phyloP scores from a whole-genome alignment of 306 rosid genomes.

The Sechiopsis laciniata region DNA sequence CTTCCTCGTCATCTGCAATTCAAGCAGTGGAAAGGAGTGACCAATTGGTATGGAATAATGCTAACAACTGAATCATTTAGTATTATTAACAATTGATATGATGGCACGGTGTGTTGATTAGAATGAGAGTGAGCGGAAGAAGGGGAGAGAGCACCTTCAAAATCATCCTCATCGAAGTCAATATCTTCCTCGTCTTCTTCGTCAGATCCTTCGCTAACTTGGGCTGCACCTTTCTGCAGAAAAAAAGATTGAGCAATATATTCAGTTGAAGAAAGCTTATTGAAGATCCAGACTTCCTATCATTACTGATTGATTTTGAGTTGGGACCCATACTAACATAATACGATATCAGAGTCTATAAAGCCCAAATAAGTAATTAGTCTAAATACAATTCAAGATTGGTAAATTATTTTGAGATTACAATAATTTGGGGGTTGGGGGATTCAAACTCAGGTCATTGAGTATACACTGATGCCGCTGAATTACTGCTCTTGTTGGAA shows the following conservation, averaged over 20 bases:
- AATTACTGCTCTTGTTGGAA: no score
- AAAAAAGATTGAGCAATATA: not conserved
- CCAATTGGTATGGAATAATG: not conserved
- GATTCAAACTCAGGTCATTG: no score
- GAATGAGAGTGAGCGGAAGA: not conserved
- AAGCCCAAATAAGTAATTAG: no score
- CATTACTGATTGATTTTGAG: no score
- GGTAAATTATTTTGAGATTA: no score
- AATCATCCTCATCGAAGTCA: conserved; percentile 85
- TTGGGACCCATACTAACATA: no score
- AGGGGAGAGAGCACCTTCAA: conserved; percentile 53
- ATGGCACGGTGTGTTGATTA: not conserved
- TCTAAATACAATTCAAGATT: no score
- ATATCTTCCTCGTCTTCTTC: conserved; percentile 78
- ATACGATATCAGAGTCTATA: no score
- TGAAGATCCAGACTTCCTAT: no score
- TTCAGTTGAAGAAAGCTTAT: not conserved
- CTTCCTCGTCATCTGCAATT: conserved; percentile 81
- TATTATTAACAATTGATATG: not conserved
- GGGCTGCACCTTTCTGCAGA: conserved; percentile 63
- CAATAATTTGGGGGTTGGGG: no score
- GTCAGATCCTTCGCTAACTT: conserved; percentile 53
- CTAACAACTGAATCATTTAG: conserved; percentile 4
- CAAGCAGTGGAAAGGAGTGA: not conserved
- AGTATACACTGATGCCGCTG: no score